These are phyloP conservation scores for Caloboletus firmus DNA, from an alignment of 1,284 basidiomycete species.

Conservation along the genomic window DNA sequence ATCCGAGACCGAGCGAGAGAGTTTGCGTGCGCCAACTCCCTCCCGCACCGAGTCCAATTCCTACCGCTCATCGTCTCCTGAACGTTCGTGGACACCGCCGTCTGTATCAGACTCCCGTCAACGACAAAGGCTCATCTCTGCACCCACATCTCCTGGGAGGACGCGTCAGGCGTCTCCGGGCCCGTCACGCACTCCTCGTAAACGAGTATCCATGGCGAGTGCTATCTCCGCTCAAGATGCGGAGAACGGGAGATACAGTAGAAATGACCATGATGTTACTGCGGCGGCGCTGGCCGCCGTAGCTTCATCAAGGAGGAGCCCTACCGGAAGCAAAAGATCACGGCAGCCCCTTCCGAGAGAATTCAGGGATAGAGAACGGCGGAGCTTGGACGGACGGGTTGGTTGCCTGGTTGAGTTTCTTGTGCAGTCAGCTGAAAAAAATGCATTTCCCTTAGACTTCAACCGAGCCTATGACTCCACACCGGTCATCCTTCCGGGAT, in stretches of 20 bases:
- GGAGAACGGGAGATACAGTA: constrained; percentile 27
- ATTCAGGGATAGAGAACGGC: constrained; percentile 47
- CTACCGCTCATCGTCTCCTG: constrained; percentile 42
- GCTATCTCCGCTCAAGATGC: constrained; percentile 26
- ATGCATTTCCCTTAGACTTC: constrained; percentile 16
- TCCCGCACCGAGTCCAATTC: constrained; percentile 37
- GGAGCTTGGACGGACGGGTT: constrained; percentile 47
- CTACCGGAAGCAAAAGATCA: constrained; percentile 44
- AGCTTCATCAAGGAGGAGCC: constrained; percentile 51
- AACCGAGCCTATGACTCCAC: constrained; percentile 29
- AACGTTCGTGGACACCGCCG: constrained; percentile 42
- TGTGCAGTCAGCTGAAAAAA: constrained; percentile 5
- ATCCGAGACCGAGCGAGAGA: constrained; percentile 76
- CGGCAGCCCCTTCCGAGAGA: constrained; percentile 61
- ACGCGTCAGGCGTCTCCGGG: constrained; percentile 40
- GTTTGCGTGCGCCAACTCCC: constrained; percentile 37
- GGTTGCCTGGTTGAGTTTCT: constrained; percentile 16
- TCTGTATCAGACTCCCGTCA: constrained; percentile 20
- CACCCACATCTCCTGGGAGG: constrained; percentile 55
- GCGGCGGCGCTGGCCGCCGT: constrained; percentile 62
- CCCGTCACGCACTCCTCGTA: constrained; percentile 45
- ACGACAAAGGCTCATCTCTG: constrained; percentile 50
- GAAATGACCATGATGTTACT: constrained; percentile 43
- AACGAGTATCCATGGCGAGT: constrained; percentile 42
- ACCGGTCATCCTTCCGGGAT: constrained; percentile 20